Evolutionary conservation across 805 yeast species (phyloP).

Genomic region (Yamadazyma paraphyllophila): DNA sequence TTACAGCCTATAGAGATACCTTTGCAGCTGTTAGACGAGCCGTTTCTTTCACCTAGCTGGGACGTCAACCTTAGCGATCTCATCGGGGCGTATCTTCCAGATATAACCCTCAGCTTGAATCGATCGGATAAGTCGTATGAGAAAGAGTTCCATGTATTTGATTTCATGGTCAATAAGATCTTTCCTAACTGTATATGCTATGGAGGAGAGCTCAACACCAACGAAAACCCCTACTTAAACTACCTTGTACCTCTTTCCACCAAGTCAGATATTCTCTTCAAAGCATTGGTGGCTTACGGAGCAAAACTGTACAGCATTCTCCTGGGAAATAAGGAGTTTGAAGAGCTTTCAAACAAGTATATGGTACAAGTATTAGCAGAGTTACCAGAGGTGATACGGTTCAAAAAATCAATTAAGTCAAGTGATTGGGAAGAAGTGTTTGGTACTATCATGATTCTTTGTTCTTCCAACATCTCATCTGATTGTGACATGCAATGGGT

Average conservation of each 20-base stretch:
- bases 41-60: too few relatives aligned
- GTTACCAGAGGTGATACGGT: conserved; percentile 27
- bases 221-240: conserved; percentile 35
- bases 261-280: conserved; percentile 29
- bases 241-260: conserved; percentile 37
- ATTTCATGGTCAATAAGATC: conserved; percentile 32
- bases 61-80: not conserved
- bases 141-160: conserved; percentile 22
- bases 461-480: conserved; percentile 41
- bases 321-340: conserved; percentile 25
- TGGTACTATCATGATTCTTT: conserved; percentile 38
- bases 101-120: conserved; percentile 1
- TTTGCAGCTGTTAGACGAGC: too few relatives aligned
- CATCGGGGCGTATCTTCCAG: not conserved
- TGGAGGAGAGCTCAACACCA: conserved; percentile 13
- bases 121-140: conserved; percentile 1
- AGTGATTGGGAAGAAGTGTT: conserved; percentile 40
- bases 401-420: conserved; percentile 19
- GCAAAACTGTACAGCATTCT: conserved; percentile 31
- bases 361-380: conserved; percentile 25
- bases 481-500: conserved; percentile 41
- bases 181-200: conserved; percentile 41
- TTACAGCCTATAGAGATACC: too few relatives aligned
- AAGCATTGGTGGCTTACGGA: conserved; percentile 34
- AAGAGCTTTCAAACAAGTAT: conserved; percentile 24